phyloP scores from a whole-genome alignment of 2,329 filamentous ascomycete genomes.

The Claviceps spartinae region DNA sequence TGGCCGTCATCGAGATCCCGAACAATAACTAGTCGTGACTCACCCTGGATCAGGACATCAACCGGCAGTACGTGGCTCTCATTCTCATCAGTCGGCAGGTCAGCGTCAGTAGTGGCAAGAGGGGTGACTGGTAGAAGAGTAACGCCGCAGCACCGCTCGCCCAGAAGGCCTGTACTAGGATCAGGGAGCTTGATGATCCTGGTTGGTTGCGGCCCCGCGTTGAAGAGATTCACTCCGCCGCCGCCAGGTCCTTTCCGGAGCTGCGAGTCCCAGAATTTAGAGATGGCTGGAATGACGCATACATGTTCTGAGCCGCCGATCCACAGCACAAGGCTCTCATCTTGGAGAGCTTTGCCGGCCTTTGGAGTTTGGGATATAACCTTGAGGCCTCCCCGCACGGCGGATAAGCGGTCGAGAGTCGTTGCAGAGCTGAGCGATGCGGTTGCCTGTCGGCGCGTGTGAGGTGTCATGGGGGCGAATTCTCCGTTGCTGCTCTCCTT shows the following conservation, averaged over 20 bases:
- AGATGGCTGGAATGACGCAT: constrained; percentile 39
- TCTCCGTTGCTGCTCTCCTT: constrained; percentile 30
- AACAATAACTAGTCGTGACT: constrained; percentile 41
- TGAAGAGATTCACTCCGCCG: constrained; percentile 42
- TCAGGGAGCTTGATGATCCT: constrained; percentile 43
- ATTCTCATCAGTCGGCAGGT: constrained; percentile 13
- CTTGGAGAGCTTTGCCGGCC: constrained; percentile 27
- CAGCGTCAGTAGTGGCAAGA: constrained; percentile 18
- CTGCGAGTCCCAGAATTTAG: constrained; percentile 47
- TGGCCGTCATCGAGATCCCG: constrained; percentile 37
- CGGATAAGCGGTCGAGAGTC: constrained; percentile 36
- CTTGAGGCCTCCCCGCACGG: constrained; percentile 38
- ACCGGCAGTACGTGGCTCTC: constrained; percentile 28
- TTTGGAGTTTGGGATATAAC: constrained; percentile 31
- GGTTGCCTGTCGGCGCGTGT: constrained; percentile 41
- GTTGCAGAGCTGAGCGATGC: constrained; percentile 27
- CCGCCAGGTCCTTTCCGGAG: constrained; percentile 36
- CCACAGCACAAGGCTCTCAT: constrained; percentile 45
- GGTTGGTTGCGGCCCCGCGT: constrained; percentile 34
- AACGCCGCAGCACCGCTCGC: constrained; percentile 42
- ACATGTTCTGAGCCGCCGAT: constrained; percentile 42
- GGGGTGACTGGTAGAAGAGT: constrained; percentile 21
- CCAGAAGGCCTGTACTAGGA: constrained; percentile 38
- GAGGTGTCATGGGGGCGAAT: constrained; percentile 52
- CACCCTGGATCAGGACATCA: constrained; percentile 41